phyloP scores from a whole-genome alignment of 169 alveolate genomes.

The Amoebophrya sp. region DNA sequence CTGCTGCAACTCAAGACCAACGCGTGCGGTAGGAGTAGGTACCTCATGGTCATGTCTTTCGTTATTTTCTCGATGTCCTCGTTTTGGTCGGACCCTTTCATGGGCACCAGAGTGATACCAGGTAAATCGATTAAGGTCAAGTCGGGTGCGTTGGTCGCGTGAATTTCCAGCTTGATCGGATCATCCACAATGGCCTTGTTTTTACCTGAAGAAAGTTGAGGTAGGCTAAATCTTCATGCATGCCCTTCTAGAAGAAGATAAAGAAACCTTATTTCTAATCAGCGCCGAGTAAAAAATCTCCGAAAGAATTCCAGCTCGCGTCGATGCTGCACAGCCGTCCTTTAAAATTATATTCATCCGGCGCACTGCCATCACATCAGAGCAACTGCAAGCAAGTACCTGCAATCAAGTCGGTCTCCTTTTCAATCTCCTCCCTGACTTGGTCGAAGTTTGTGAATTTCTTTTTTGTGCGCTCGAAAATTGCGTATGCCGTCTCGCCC shows the following conservation, averaged over 20 bases:
- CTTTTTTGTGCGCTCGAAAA: slow-evolving; percentile 41
- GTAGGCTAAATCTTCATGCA: too few relatives aligned
- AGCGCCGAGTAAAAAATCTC: too few relatives aligned
- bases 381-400: too few relatives aligned
- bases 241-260: too few relatives aligned
- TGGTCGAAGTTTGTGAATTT: slow-evolving; percentile 44
- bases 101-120: slow-evolving; percentile 85
- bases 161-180: slow-evolving; percentile 92
- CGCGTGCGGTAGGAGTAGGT: neutral
- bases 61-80: slow-evolving; percentile 90
- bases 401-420: slow-evolving; percentile 42
- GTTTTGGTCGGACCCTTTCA: slow-evolving; percentile 82
- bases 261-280: neutral
- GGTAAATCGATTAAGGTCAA: slow-evolving; percentile 97
- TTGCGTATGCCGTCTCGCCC: slow-evolving; percentile 40
- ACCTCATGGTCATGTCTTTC: slow-evolving; percentile 65
- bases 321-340: neutral
- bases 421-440: slow-evolving; percentile 44
- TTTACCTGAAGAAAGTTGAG: slow-evolving; percentile 72
- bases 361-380: too few relatives aligned
- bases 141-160: slow-evolving; percentile 93
- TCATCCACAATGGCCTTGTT: slow-evolving; percentile 92
- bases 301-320: too few relatives aligned
- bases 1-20: neutral
- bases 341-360: neutral